Conservation (phyloP, 169 alveolate species). For the Plasmodium fragile region DNA sequence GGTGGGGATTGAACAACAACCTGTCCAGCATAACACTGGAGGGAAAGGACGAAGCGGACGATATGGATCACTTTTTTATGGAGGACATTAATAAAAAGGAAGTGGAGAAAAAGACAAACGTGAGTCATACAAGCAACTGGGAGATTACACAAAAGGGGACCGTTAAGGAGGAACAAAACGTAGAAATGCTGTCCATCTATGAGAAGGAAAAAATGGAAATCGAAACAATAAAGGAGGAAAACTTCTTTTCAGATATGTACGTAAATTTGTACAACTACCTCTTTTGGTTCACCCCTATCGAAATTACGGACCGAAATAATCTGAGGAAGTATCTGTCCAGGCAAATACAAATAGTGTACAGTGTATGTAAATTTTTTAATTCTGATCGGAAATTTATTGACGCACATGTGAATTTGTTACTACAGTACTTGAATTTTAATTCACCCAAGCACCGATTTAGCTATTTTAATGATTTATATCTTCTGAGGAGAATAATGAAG, state of each 20-base stretch:
- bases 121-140: neutral
- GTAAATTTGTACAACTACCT: slow-evolving; percentile 63
- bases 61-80: neutral
- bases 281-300: slow-evolving; percentile 78
- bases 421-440: slow-evolving; percentile 74
- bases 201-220: slow-evolving; percentile 21
- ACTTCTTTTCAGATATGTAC: slow-evolving; percentile 23
- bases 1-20: slow-evolving; percentile 48
- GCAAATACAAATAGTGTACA: slow-evolving; percentile 70
- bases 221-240: neutral
- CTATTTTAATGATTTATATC: slow-evolving; percentile 66
- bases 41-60: neutral
- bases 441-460: slow-evolving; percentile 60
- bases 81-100: neutral
- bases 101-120: neutral
- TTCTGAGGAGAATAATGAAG: slow-evolving; percentile 62
- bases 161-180: neutral
- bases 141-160: neutral
- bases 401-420: slow-evolving; percentile 67
- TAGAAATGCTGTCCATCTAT: neutral
- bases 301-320: slow-evolving; percentile 67
- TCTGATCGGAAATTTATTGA: slow-evolving; percentile 76
- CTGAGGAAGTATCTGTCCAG: slow-evolving; percentile 74
- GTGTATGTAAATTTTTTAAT: slow-evolving; percentile 75
- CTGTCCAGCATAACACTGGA: slow-evolving; percentile 14